A percentile compares a stretch with the other conserved stretches of the same genome.
Evolutionary conservation across 257 asterid genomes (phyloP).

Genomic region (Nicotiana attenuata): DNA sequence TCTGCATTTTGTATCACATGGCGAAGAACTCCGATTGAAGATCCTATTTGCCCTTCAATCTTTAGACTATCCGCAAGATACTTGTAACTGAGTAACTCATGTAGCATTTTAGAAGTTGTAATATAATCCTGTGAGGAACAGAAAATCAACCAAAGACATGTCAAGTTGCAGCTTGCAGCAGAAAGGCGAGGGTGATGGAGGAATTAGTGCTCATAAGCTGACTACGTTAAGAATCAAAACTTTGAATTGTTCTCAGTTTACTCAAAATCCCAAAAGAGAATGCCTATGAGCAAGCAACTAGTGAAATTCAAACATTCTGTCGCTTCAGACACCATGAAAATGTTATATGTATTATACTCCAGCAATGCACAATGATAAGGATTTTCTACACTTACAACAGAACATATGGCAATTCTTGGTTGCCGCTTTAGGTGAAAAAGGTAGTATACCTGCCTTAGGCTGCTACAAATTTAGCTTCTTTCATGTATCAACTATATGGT

Average conservation of each 20-base stretch:
- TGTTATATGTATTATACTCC: background rate
- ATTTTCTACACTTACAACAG: background rate
- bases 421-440: background rate
- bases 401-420: background rate
- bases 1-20: constrained; percentile 28
- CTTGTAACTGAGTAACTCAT: constrained; percentile 47
- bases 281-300: background rate
- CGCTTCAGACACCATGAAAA: background rate
- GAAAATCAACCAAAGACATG: background rate
- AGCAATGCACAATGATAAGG: background rate
- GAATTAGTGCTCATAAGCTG: background rate
- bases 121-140: constrained; percentile 48
- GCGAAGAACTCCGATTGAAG: constrained; percentile 49
- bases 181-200: background rate
- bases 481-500: background rate
- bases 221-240: background rate
- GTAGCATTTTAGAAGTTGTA: constrained; percentile 31
- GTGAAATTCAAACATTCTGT: background rate
- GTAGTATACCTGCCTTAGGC: background rate
- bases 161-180: background rate
- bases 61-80: constrained; percentile 38
- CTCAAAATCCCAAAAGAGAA: background rate
- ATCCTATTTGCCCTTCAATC: constrained; percentile 43
- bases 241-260: background rate
- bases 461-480: background rate